phyloP scores from a whole-genome alignment of 2,329 filamentous ascomycete species.

The Canariomyces notabilis region DNA sequence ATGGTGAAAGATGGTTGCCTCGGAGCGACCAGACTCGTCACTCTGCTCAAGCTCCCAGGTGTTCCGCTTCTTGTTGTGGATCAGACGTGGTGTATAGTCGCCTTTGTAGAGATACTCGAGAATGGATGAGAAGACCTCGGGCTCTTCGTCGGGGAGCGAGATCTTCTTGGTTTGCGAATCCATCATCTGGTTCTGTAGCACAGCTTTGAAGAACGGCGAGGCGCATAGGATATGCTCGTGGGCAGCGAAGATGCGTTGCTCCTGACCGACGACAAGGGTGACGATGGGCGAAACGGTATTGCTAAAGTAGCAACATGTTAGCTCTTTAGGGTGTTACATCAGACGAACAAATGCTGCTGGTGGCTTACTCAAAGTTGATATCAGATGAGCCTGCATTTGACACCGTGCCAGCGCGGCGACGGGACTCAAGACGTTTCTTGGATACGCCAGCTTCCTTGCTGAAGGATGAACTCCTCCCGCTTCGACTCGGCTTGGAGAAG shows the following conservation, averaged over 20 bases:
- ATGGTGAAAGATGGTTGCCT: conserved; percentile 65
- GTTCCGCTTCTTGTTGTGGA: conserved; percentile 75
- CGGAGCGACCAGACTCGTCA: conserved; percentile 33
- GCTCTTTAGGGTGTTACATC: not conserved
- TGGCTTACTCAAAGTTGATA: conserved; percentile 41
- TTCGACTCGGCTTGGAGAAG: conserved; percentile 49
- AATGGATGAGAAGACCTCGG: conserved; percentile 84
- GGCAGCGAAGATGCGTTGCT: conserved; percentile 83
- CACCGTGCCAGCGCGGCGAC: conserved; percentile 45
- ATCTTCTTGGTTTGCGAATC: conserved; percentile 63
- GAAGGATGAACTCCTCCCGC: conserved; percentile 49
- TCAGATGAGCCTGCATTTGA: conserved; percentile 36
- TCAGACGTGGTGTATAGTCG: conserved; percentile 80
- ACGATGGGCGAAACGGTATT: conserved; percentile 64
- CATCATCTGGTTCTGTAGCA: conserved; percentile 59
- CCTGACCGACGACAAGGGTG: conserved; percentile 73
- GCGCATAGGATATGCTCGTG: conserved; percentile 78
- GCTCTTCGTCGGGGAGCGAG: conserved; percentile 76
- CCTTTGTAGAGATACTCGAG: conserved; percentile 93
- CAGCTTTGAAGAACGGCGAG: conserved; percentile 72
- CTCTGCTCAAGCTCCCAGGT: conserved; percentile 74
- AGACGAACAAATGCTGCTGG: conserved; percentile 1
- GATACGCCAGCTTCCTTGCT: conserved; percentile 50
- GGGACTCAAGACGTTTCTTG: conserved; percentile 50
- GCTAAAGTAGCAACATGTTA: conserved; percentile 32